Evolutionary conservation across 2,329 filamentous ascomycete genomes (phyloP).

Genomic region (Zasmidium citrigriseum): DNA sequence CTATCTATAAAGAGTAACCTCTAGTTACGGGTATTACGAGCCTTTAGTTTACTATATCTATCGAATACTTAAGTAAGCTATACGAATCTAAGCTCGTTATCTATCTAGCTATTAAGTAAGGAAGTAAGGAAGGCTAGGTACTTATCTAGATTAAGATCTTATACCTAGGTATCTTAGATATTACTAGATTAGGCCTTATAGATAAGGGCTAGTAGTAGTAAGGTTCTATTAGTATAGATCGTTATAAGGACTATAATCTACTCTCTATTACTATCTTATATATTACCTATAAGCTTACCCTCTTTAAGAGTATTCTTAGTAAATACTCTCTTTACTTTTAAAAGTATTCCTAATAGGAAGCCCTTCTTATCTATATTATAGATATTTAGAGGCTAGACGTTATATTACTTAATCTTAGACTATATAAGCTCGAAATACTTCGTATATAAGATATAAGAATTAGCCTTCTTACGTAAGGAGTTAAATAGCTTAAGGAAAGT

Average conservation of each 20-base stretch:
- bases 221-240: conserved; percentile 18
- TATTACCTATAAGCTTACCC: conserved; percentile 8
- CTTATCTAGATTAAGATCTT: conserved; percentile 18
- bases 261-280: conserved; percentile 20
- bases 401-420: conserved; percentile 17
- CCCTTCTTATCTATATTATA: conserved; percentile 25
- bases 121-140: conserved; percentile 12
- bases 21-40: conserved; percentile 9
- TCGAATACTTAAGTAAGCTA: conserved; percentile 18
- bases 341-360: conserved; percentile 15
- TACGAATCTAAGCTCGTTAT: conserved; percentile 20
- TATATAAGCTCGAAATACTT: conserved; percentile 17
- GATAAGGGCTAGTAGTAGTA: conserved; percentile 17
- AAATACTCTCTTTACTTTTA: conserved; percentile 16
- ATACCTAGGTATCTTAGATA: conserved; percentile 18
- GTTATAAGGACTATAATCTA: conserved; percentile 20
- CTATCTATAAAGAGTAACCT: conserved; percentile 13
- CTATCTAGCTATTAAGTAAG: conserved; percentile 20
- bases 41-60: conserved; percentile 11
- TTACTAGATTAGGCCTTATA: conserved; percentile 13
- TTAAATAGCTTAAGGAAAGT: conserved; percentile 23
- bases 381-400: conserved; percentile 8
- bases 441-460: conserved; percentile 23
- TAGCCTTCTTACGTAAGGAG: conserved; percentile 19
- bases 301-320: conserved; percentile 6